Conservation (phyloP, 2,329 filamentous ascomycete genomes). For the Pseudogymnoascus sp. region DNA sequence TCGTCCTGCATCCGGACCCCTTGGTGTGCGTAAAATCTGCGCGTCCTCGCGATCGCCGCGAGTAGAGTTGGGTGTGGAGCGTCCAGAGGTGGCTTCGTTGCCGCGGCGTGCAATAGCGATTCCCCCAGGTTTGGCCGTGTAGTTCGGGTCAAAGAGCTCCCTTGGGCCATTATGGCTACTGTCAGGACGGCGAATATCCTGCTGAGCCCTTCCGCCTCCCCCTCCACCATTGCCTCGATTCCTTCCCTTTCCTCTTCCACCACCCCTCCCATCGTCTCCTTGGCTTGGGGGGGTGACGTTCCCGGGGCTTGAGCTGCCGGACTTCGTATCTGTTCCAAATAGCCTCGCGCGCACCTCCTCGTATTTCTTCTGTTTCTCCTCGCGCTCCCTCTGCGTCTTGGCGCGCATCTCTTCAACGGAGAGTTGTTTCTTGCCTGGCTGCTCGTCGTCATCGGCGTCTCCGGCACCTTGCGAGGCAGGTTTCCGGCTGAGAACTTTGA, state of each 20-base stretch:
- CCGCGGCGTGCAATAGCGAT: conserved; percentile 39
- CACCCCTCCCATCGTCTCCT: conserved; percentile 40
- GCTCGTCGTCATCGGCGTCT: conserved; percentile 59
- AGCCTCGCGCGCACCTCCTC: conserved; percentile 83
- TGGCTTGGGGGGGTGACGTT: conserved; percentile 51
- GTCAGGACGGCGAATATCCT: conserved; percentile 26
- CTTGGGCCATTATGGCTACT: conserved; percentile 33
- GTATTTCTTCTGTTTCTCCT: conserved; percentile 86
- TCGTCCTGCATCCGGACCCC: conserved; percentile 67
- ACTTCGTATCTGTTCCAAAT: conserved; percentile 54
- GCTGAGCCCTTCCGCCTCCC: conserved; percentile 31
- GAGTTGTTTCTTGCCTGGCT: conserved; percentile 51
- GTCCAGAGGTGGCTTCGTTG: conserved; percentile 34
- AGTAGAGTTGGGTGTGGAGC: conserved; percentile 33
- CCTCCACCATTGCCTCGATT: conserved; percentile 34
- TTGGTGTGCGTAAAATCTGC: conserved; percentile 63
- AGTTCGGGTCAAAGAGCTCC: conserved; percentile 73
- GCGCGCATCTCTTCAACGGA: conserved; percentile 70
- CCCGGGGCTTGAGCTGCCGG: conserved; percentile 55
- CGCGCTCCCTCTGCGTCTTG: conserved; percentile 69
- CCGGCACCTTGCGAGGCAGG: conserved; percentile 47
- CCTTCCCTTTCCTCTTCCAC: conserved; percentile 41
- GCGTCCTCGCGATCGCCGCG: conserved; percentile 43
- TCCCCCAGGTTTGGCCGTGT: conserved; percentile 52
- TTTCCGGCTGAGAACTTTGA: conserved; percentile 80